Percentiles rank a stretch among this genome's conserved stretches.
Evolutionary conservation across 2,329 filamentous ascomycete genomes (phyloP).

Genomic region (Ascochyta koolunga): DNA sequence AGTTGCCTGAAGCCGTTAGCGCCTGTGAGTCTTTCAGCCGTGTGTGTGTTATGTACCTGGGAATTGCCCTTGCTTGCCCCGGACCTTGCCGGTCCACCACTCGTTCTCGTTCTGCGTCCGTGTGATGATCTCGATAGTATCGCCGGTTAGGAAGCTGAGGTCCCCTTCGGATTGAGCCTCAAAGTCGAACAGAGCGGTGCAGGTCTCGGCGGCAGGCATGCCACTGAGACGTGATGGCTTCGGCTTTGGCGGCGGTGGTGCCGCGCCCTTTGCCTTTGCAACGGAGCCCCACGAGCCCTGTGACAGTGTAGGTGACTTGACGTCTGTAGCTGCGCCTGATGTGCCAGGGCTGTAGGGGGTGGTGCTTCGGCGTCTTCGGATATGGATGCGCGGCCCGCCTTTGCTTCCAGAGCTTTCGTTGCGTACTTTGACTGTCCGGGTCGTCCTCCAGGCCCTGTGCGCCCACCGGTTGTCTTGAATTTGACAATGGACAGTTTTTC

Average conservation of each 20-base stretch:
- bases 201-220: constrained; percentile 72
- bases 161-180: constrained; percentile 95
- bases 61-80: constrained; percentile 87
- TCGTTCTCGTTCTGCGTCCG: constrained; percentile 92
- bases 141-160: constrained; percentile 85
- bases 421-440: constrained; percentile 48
- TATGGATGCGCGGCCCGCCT: constrained; percentile 38
- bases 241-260: constrained; percentile 58
- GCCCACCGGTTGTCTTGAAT: constrained; percentile 84
- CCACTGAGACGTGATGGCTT: constrained; percentile 76
- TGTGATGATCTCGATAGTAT: constrained; percentile 85
- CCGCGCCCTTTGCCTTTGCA: constrained; percentile 56
- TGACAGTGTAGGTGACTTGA: constrained; percentile 35
- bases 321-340: constrained; percentile 15
- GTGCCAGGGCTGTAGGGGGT: constrained; percentile 49
- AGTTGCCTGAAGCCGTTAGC: constrained; percentile 47
- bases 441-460: constrained; percentile 39
- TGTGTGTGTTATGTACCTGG: constrained; percentile 70
- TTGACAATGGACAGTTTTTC: constrained; percentile 85
- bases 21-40: constrained; percentile 7
- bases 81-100: constrained; percentile 89
- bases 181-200: constrained; percentile 93
- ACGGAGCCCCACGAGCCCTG: constrained; percentile 50
- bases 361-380: constrained; percentile 44
- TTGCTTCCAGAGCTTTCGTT: constrained; percentile 47